Base-by-base conservation (phyloP, 129 eudicot genomes). In the Rutidosis leptorrhynchoides region DNA sequence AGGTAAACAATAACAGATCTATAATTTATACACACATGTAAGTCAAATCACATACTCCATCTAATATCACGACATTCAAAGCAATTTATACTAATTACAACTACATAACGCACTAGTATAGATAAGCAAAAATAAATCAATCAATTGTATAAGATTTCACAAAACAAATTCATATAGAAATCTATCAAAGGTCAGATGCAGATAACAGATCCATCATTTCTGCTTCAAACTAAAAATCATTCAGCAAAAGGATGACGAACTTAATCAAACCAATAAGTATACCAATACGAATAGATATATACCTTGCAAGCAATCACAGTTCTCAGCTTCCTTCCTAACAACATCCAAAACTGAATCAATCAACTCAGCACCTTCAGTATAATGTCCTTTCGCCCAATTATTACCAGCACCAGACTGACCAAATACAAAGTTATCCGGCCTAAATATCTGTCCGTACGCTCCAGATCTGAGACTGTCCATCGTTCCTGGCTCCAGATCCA, bases 401-500 rank as follows among this genome's bases (percentile, higher is more conserved):
- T 77, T 77, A 26, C 82, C 82, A 3, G 82, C 82, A 52, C 82
- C 82, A 4, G 82, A 77, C 40, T 78, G 82, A 3, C 82, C 82
- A 43, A 78, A 78, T 1, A 78, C 82, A 6, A 78, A 78, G 74
- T 78, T 78, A 78, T 78, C 82, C 10, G 82, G 82, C 65, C 82
- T 51, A 54, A 78, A 78, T 33, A 78, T 78, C 78, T 81, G 86
- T 0, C 82, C 82, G 23, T 69, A 78, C 1, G 80, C 80, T 2
- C 86, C 86, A 49, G 83, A 73, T 65, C 82, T 61, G n/a, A 81
- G 46, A 59, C 83, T 77, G 46, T 81, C 83, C 86, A 81, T 81
- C 24, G 86, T 81, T 58, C 86, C 86, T 21, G 86, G 83, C 64
- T 81, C 86, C 37, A 81, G 77, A 73, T 81, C 86, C 86, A 81